Conservation (phyloP, 2,329 filamentous ascomycete genomes). For the Thielaviopsis musarum region DNA sequence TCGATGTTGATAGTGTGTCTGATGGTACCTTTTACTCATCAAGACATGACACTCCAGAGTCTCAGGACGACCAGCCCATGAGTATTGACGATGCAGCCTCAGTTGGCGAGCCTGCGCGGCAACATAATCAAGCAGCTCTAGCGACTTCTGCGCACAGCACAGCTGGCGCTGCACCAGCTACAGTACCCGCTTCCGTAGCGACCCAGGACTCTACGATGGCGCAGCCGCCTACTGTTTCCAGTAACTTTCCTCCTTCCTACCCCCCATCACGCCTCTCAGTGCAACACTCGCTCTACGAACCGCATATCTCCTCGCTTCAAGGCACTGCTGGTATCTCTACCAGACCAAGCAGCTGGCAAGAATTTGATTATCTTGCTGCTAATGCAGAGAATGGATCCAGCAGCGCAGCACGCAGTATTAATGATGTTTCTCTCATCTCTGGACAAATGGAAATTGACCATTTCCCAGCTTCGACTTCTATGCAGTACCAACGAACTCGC, state of each 20-base stretch:
- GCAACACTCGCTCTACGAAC: conserved; percentile 1
- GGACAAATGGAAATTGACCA: conserved; percentile 9
- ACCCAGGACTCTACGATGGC: conserved; percentile 4
- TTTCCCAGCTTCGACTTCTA: conserved; percentile 2
- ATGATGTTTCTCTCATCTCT: neutral
- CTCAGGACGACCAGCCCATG: conserved; percentile 17
- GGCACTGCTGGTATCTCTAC: conserved; percentile 1
- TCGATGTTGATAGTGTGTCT: conserved; percentile 36
- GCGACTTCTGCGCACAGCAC: neutral
- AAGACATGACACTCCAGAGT: conserved; percentile 62
- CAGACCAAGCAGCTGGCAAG: neutral
- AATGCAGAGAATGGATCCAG: neutral
- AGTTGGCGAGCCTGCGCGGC: conserved; percentile 4
- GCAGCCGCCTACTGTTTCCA: conserved; percentile 6
- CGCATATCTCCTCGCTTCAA: conserved; percentile 2
- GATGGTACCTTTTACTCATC: conserved; percentile 95
- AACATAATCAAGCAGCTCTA: neutral
- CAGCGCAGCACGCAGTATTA: neutral
- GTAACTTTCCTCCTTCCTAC: conserved; percentile 10
- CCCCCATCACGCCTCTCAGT: conserved; percentile 2
- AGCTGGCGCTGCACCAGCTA: neutral
- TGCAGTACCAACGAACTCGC: conserved; percentile 4
- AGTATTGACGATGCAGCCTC: conserved; percentile 10
- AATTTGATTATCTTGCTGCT: neutral
- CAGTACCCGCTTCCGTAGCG: conserved; percentile 1